Evolutionary conservation across 805 yeast species (phyloP).

Genomic region (Ogataea methylovora): DNA sequence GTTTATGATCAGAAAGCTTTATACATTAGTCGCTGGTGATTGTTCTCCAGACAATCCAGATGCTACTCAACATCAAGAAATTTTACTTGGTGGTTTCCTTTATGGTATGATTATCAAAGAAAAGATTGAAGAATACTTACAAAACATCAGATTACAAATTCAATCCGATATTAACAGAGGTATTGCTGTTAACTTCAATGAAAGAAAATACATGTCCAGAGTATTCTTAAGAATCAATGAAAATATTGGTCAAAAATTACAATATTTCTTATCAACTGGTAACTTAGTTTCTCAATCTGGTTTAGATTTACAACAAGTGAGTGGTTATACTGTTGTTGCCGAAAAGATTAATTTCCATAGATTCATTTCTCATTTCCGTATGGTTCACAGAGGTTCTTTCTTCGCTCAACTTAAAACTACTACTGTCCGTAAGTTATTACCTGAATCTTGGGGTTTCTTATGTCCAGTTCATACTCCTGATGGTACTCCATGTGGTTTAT

Average conservation of each 20-base stretch:
- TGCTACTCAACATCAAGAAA: conserved; percentile 98
- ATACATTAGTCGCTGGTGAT: conserved; percentile 93
- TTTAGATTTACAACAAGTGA: conserved; percentile 93
- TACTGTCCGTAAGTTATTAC: conserved; percentile 89
- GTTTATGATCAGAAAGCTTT: conserved; percentile 93
- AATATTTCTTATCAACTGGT: conserved; percentile 94
- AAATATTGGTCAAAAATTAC: conserved; percentile 90
- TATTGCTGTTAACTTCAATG: conserved; percentile 72
- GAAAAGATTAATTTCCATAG: conserved; percentile 97
- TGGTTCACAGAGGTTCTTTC: conserved; percentile 99
- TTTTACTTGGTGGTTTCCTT: conserved; percentile 88
- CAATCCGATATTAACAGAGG: conserved; percentile 78
- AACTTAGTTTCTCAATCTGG: conserved; percentile 96
- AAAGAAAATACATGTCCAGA: conserved; percentile 73
- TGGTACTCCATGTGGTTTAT: conserved; percentile 98
- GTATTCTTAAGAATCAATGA: conserved; percentile 78
- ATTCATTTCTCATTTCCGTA: conserved; percentile 95
- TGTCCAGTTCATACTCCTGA: conserved; percentile 99
- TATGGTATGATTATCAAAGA: conserved; percentile 97
- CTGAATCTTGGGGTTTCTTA: conserved; percentile 98
- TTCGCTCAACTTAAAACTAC: conserved; percentile 97
- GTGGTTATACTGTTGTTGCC: conserved; percentile 97
- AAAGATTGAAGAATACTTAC: conserved; percentile 88
- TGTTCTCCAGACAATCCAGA: conserved; percentile 97
- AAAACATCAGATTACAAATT: conserved; percentile 62